These are phyloP conservation scores for Trichoderma sp. DNA, from an alignment of 2,329 filamentous ascomycete genomes.

Conservation along the genomic window DNA sequence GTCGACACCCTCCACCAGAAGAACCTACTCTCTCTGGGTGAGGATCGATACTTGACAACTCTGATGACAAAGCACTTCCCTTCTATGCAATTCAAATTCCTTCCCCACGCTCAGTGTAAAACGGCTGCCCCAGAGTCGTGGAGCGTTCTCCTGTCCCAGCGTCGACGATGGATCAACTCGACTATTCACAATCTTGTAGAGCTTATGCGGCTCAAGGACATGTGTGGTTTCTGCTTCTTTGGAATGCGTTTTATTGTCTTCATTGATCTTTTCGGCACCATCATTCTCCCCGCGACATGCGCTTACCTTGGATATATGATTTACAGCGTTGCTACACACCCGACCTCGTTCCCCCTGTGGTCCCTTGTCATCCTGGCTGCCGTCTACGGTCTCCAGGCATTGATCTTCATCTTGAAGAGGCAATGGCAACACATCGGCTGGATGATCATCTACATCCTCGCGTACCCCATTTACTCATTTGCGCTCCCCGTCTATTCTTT, in stretches of 20 bases:
- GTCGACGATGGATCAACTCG: conserved; percentile 99
- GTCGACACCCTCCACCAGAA: conserved; percentile 97
- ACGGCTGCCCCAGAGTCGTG: conserved; percentile 93
- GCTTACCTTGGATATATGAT: conserved; percentile 85
- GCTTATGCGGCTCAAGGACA: conserved; percentile 82
- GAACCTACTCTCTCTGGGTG: conserved; percentile 88
- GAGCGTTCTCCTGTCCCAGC: conserved; percentile 92
- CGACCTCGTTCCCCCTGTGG: conserved; percentile 77
- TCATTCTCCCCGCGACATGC: conserved; percentile 86
- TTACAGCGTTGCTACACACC: conserved; percentile 67
- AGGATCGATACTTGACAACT: conserved; percentile 95
- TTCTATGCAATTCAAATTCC: conserved; percentile 91
- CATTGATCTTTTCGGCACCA: conserved; percentile 86
- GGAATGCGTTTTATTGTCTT: conserved; percentile 97
- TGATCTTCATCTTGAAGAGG: conserved; percentile 94
- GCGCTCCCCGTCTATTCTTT: conserved; percentile 93
- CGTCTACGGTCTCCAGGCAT: conserved; percentile 90
- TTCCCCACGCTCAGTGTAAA: conserved; percentile 86
- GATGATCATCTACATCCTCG: conserved; percentile 99
- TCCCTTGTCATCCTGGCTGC: conserved; percentile 86
- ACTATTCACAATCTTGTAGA: conserved; percentile 96
- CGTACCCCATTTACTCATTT: conserved; percentile 91
- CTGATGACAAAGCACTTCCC: conserved; percentile 99
- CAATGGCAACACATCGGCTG: conserved; percentile 99
- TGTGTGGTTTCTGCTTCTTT: conserved; percentile 99